A percentile compares a stretch with the other conserved stretches of the same genome.
These are phyloP conservation scores for Talaromyces verruculosus DNA, from an alignment of 2,329 filamentous ascomycete species.

Conservation along the genomic window DNA sequence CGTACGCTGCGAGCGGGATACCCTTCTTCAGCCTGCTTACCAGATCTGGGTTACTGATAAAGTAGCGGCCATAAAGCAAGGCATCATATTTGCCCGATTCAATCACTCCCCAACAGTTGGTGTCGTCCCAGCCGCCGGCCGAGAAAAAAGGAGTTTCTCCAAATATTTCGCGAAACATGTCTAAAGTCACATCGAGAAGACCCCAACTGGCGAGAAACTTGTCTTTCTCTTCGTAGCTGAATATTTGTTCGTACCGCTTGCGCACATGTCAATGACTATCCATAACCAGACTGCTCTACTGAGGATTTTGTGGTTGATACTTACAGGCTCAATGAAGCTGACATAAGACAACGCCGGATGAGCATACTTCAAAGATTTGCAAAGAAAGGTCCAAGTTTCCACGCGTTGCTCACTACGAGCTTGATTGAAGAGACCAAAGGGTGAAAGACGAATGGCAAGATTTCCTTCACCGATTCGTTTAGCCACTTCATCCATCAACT, in stretches of 20 bases:
- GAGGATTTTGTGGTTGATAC: conserved; percentile 3
- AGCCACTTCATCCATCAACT: conserved; percentile 52
- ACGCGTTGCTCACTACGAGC: conserved; percentile 52
- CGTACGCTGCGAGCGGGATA: conserved; percentile 43
- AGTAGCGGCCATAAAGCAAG: conserved; percentile 50
- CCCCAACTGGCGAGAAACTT: conserved; percentile 52
- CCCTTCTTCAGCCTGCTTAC: conserved; percentile 46
- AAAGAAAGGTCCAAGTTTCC: conserved; percentile 56
- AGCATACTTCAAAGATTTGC: conserved; percentile 48
- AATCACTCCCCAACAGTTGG: conserved; percentile 52
- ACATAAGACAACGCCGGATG: conserved; percentile 53
- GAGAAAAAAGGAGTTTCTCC: conserved; percentile 56
- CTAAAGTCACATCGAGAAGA: conserved; percentile 47
- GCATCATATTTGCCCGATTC: conserved; percentile 51
- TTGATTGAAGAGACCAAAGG: conserved; percentile 56
- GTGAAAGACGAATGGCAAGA: conserved; percentile 49
- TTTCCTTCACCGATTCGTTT: conserved; percentile 48
- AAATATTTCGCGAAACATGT: conserved; percentile 53
- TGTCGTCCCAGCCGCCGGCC: conserved; percentile 55
- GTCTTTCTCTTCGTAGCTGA: conserved; percentile 51
- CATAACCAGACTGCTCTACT: neutral
- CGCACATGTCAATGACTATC: neutral
- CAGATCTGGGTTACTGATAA: conserved; percentile 53
- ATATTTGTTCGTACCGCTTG: conserved; percentile 54
- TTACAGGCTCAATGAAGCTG: conserved; percentile 55